Conservation (phyloP, 495 filamentous ascomycete genomes). For the Aspergillus steynii region DNA sequence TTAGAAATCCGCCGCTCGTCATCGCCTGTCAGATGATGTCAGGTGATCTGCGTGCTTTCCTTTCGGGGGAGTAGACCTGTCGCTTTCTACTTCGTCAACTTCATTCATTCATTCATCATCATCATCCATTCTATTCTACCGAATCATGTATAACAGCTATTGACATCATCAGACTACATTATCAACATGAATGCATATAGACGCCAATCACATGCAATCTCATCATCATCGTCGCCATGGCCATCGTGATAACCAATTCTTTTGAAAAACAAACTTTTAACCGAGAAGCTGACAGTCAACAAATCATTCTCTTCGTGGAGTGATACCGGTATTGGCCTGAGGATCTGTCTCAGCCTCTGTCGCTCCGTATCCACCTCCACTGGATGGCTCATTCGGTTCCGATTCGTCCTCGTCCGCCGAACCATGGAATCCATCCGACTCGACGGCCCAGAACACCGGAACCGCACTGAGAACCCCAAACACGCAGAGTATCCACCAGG, state of each 20-base stretch:
- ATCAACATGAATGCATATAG: not conserved
- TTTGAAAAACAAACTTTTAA: too few relatives aligned
- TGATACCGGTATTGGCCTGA: not conserved
- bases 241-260: not conserved
- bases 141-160: not conserved
- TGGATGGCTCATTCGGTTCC: constrained; percentile 11
- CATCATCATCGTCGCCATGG: not conserved
- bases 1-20: not conserved
- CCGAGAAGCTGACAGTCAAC: too few relatives aligned
- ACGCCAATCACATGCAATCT: not conserved
- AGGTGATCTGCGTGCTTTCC: not conserved
- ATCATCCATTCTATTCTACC: not conserved
- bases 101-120: not conserved
- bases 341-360: constrained; percentile 4
- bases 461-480: constrained; percentile 63
- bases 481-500: constrained; percentile 72
- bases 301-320: not conserved
- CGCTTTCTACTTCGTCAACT: not conserved
- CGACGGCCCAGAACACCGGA: constrained; percentile 68
- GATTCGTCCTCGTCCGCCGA: constrained; percentile 30
- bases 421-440: constrained; percentile 70
- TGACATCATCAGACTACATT: not conserved
- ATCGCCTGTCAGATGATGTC: not conserved
- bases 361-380: constrained; percentile 9
- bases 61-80: not conserved